phyloP scores from a whole-genome alignment of 2,329 filamentous ascomycete genomes.

The Pleurostoma richardsiae region DNA sequence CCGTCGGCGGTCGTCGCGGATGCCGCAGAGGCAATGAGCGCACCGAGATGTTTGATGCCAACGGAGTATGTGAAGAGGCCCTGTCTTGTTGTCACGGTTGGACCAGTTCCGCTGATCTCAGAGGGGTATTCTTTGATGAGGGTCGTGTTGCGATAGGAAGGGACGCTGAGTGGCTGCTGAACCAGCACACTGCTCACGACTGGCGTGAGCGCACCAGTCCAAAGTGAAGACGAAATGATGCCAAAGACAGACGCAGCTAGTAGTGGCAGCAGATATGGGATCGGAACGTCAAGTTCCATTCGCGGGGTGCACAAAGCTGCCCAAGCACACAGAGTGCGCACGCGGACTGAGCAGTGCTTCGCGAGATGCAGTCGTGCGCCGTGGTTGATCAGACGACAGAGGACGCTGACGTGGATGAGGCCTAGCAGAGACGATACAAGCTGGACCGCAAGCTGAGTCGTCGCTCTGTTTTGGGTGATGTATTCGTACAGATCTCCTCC shows the following conservation, averaged over 20 bases:
- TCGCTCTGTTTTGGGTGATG: background rate
- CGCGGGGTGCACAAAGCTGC: background rate
- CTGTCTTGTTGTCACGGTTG: slow-evolving; percentile 9
- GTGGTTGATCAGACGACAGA: background rate
- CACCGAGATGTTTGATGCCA: slow-evolving; percentile 14
- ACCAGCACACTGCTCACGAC: slow-evolving; percentile 8
- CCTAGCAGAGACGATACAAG: background rate
- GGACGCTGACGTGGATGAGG: background rate
- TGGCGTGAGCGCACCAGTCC: slow-evolving; percentile 16
- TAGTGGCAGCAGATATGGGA: background rate
- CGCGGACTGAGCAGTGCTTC: background rate
- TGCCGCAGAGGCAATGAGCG: slow-evolving; percentile 13
- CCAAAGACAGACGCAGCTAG: background rate
- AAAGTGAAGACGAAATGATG: slow-evolving; percentile 3
- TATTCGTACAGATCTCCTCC: background rate
- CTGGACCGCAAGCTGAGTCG: background rate
- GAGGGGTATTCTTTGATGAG: slow-evolving; percentile 17
- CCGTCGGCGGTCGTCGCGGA: slow-evolving; percentile 14
- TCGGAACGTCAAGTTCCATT: background rate
- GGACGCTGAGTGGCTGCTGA: slow-evolving; percentile 10
- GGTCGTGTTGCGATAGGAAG: slow-evolving; percentile 11
- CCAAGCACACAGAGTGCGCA: background rate
- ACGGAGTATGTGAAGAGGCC: slow-evolving; percentile 19
- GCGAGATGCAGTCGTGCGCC: background rate
- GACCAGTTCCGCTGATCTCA: slow-evolving; percentile 9